A percentile compares a stretch with the other conserved stretches of the same genome.
Conservation (phyloP, 2,329 filamentous ascomycete species). For the Dactylellina cionopaga region DNA sequence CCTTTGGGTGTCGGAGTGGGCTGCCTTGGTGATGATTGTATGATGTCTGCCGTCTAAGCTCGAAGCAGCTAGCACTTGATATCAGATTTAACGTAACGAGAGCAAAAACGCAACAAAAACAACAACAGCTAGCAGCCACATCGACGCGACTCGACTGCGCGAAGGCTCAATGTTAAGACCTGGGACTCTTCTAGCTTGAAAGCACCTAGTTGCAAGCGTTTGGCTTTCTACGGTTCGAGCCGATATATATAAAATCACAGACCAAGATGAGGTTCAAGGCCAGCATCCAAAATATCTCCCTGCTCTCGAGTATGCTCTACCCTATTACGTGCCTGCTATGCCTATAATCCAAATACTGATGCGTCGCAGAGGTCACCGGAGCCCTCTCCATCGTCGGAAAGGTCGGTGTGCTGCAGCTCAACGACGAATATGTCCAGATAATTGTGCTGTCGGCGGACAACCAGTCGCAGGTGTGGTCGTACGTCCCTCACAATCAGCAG, state of each 20-base stretch:
- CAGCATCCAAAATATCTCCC: constrained; percentile 73
- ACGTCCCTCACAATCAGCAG: constrained; percentile 61
- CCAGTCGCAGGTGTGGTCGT: constrained; percentile 91
- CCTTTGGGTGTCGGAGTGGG: constrained; percentile 14
- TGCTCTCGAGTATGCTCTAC: constrained; percentile 69
- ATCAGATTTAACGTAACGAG: not conserved
- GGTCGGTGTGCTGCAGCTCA: constrained; percentile 79
- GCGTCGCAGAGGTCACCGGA: constrained; percentile 68
- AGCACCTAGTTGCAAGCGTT: no score
- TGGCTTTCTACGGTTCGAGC: no score
- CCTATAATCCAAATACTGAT: constrained; percentile 26
- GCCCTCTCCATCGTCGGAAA: constrained; percentile 70
- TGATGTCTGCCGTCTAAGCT: not conserved
- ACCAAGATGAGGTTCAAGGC: constrained; percentile 73
- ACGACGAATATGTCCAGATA: constrained; percentile 87
- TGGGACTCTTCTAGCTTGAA: no score
- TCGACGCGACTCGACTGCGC: constrained; percentile 24
- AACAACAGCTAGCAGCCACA: no score
- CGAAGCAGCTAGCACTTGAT: not conserved
- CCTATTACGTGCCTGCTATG: not conserved
- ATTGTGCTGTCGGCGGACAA: constrained; percentile 95
- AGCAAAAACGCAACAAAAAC: constrained; percentile 52
- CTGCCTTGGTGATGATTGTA: not conserved
- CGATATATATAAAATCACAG: not conserved
- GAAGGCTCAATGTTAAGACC: no score